Conservation (phyloP, 1,139 yeast species). For the Suhomyces coccinellae region DNA sequence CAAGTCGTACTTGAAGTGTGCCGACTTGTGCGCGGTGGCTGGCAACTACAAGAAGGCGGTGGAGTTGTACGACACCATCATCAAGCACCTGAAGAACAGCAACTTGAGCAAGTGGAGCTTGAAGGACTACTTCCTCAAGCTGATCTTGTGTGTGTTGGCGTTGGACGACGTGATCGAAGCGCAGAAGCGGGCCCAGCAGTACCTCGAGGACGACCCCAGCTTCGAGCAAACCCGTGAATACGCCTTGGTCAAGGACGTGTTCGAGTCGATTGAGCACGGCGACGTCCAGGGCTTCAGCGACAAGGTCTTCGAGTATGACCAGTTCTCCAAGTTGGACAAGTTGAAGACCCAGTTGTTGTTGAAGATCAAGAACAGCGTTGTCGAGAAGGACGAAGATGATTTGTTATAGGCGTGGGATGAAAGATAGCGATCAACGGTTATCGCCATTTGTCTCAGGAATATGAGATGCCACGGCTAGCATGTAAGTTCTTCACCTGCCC, state of each 20-base stretch:
- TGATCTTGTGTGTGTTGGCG: conserved; percentile 79
- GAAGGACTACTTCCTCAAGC: conserved; percentile 87
- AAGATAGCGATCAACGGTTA: no score
- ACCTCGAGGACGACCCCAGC: conserved; percentile 69
- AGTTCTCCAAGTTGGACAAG: conserved; percentile 84
- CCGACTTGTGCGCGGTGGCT: conserved; percentile 79
- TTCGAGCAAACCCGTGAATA: conserved; percentile 81
- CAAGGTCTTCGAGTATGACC: conserved; percentile 80
- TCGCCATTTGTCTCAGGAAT: no score
- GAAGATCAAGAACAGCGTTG: conserved; percentile 74
- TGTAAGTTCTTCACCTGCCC: no score
- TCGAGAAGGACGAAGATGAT: conserved; percentile 71
- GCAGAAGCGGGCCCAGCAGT: conserved; percentile 64
- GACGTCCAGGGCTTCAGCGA: conserved; percentile 77
- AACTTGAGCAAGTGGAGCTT: conserved; percentile 84
- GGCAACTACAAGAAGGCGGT: conserved; percentile 76
- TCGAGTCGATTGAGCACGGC: conserved; percentile 74
- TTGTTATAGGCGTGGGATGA: conserved; percentile 24
- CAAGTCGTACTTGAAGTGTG: conserved; percentile 86
- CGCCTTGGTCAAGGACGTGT: conserved; percentile 61
- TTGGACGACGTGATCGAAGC: conserved; percentile 86
- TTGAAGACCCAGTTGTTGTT: conserved; percentile 88
- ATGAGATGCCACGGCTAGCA: background rate
- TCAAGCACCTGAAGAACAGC: conserved; percentile 73
- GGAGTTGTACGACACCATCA: conserved; percentile 72